phyloP scores from a whole-genome alignment of 768 basidiomycete species.

The Albatrellus ellisii region DNA sequence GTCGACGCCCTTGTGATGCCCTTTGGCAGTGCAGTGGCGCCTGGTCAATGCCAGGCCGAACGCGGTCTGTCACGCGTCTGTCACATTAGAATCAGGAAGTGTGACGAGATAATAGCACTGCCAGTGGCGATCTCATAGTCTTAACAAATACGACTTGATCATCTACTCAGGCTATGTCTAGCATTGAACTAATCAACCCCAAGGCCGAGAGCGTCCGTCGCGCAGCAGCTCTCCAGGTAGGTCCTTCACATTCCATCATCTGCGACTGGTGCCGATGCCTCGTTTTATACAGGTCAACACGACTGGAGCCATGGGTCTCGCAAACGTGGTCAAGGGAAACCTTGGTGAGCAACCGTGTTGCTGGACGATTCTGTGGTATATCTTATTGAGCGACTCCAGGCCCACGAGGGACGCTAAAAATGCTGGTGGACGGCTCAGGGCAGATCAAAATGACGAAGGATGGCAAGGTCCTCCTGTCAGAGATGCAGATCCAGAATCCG shows the following conservation, averaged over 20 bases:
- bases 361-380: neutral
- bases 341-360: slow-evolving; percentile 45
- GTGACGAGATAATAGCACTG: slow-evolving; percentile 3
- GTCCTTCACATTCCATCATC: slow-evolving; percentile 12
- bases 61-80: slow-evolving; percentile 5
- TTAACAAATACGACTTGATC: neutral
- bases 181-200: slow-evolving; percentile 93
- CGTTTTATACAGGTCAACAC: slow-evolving; percentile 57
- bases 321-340: slow-evolving; percentile 94
- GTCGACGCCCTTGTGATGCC: too few relatives aligned
- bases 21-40: too few relatives aligned
- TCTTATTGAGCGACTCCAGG: slow-evolving; percentile 38
- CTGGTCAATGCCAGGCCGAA: too few relatives aligned
- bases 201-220: slow-evolving; percentile 90
- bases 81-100: neutral
- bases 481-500: slow-evolving; percentile 99
- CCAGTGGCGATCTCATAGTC: neutral
- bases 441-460: slow-evolving; percentile 99
- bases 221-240: slow-evolving; percentile 86
- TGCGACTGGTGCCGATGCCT: slow-evolving; percentile 14
- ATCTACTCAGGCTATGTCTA: too few relatives aligned
- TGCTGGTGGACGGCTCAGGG: slow-evolving; percentile 97
- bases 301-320: slow-evolving; percentile 93
- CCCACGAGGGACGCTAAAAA: slow-evolving; percentile 95
- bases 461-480: slow-evolving; percentile 93